Conservation (phyloP, 768 basidiomycete genomes). For the Lentinula aciculospora region DNA sequence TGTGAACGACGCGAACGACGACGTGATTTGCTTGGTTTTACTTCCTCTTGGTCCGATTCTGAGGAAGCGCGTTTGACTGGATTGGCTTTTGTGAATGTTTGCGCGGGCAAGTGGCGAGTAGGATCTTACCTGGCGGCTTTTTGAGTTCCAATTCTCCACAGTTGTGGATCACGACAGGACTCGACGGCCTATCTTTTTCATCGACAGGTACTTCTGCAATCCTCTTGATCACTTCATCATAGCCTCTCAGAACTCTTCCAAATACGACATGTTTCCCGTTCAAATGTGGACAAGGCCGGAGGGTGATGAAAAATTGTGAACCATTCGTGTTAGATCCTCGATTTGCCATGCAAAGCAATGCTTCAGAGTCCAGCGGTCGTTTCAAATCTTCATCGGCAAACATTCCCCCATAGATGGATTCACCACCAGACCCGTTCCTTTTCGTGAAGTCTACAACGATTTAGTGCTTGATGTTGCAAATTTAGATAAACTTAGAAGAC, state of each 20-base stretch:
- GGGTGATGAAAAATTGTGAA: conserved; percentile 83
- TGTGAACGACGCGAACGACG: conserved; percentile 11
- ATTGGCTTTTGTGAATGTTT: conserved; percentile 5
- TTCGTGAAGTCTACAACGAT: conserved; percentile 63
- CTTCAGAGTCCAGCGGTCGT: conserved; percentile 58
- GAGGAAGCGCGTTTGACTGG: conserved; percentile 8
- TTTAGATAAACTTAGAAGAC: background rate
- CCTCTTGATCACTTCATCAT: conserved; percentile 50
- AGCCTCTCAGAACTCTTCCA: conserved; percentile 54
- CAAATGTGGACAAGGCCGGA: conserved; percentile 62
- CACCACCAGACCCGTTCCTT: conserved; percentile 74
- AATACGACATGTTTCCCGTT: conserved; percentile 64
- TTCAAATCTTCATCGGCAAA: conserved; percentile 77
- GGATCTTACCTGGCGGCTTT: conserved; percentile 23
- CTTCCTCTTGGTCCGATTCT: background rate
- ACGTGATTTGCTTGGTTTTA: conserved; percentile 11
- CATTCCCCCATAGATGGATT: conserved; percentile 71
- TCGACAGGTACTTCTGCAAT: conserved; percentile 66
- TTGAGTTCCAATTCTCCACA: conserved; percentile 84
- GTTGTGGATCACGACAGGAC: conserved; percentile 63
- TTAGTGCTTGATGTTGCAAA: background rate
- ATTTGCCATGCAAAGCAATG: conserved; percentile 89
- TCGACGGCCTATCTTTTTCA: conserved; percentile 65
- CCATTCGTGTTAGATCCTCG: conserved; percentile 79
- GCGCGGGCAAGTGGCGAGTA: background rate